phyloP scores from a whole-genome alignment of 2,329 filamentous ascomycete genomes.

The Blastomyces emzantsi region DNA sequence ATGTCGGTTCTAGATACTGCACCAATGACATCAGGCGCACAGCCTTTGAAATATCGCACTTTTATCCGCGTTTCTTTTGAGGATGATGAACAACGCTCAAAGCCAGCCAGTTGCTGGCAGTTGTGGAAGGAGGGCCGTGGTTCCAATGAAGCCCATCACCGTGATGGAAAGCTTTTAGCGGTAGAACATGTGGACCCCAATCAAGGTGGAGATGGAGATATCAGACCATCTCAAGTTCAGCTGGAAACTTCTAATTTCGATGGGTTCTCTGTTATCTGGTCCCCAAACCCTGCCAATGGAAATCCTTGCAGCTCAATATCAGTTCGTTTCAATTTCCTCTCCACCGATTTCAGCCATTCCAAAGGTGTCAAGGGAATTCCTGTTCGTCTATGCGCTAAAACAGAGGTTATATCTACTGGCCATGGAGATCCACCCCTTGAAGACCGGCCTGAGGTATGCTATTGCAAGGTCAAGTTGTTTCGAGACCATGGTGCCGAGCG shows the following conservation, averaged over 20 bases:
- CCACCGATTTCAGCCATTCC: slow-evolving; percentile 96
- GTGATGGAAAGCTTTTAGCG: slow-evolving; percentile 79
- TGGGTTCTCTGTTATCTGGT: slow-evolving; percentile 88
- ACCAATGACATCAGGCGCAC: slow-evolving; percentile 49
- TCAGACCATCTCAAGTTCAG: slow-evolving; percentile 60
- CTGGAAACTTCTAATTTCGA: slow-evolving; percentile 77
- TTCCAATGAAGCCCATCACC: slow-evolving; percentile 89
- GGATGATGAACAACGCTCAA: slow-evolving; percentile 82
- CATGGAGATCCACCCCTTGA: slow-evolving; percentile 14
- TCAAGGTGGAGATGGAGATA: slow-evolving; percentile 46
- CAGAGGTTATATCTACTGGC: slow-evolving; percentile 44
- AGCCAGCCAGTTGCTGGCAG: slow-evolving; percentile 77
- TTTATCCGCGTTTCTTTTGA: slow-evolving; percentile 95
- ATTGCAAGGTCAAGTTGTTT: slow-evolving; percentile 95
- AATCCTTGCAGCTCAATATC: slow-evolving; percentile 71
- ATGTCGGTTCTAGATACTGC: slow-evolving; percentile 73
- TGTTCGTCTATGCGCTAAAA: slow-evolving; percentile 86
- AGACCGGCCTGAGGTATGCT: slow-evolving; percentile 51
- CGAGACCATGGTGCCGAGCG: slow-evolving; percentile 91
- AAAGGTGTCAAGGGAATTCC: slow-evolving; percentile 98
- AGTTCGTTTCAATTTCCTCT: slow-evolving; percentile 96
- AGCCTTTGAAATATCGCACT: slow-evolving; percentile 69
- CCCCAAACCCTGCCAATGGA: slow-evolving; percentile 55
- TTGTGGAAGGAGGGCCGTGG: slow-evolving; percentile 94
- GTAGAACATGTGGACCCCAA: slow-evolving; percentile 76